Evolutionary conservation across 345 rosid species (phyloP).

Genomic region (Anacardium occidentale): DNA sequence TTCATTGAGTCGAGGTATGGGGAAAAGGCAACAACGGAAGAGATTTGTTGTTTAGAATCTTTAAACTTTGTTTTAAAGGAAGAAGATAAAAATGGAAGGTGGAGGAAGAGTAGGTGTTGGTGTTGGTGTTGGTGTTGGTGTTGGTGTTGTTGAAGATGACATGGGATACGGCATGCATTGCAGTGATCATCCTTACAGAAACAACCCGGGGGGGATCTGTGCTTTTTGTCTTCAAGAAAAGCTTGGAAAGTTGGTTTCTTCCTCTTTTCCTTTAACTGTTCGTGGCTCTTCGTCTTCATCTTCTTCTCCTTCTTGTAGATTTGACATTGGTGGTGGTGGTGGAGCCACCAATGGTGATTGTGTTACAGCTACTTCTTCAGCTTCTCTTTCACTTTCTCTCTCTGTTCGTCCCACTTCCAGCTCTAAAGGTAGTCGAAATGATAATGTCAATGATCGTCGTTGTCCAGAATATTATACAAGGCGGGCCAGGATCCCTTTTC

Average conservation of each 20-base stretch:
- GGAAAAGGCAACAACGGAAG: constrained; percentile 21
- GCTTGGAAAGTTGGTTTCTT: constrained; percentile 93
- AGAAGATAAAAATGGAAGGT: constrained; percentile 28
- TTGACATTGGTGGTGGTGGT: constrained; percentile 42
- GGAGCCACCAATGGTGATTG: constrained; percentile 5
- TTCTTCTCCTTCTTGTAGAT: constrained; percentile 85
- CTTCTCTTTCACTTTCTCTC: constrained; percentile 44
- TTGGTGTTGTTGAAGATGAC: constrained; percentile 44
- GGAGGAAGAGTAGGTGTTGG: constrained; percentile 19
- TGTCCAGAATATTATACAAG: constrained; percentile 34
- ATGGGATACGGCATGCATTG: constrained; percentile 87
- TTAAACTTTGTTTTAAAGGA: not conserved
- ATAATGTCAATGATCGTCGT: constrained; percentile 20
- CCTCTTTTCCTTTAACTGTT: constrained; percentile 69
- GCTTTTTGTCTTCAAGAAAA: constrained; percentile 97
- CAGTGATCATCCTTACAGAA: constrained; percentile 65
- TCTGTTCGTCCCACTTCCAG: constrained; percentile 34
- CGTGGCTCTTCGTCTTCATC: constrained; percentile 52
- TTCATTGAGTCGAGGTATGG: constrained; percentile 1
- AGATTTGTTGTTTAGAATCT: not conserved
- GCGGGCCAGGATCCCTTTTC: constrained; percentile 60
- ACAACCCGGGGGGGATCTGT: constrained; percentile 97
- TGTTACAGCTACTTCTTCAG: constrained; percentile 24
- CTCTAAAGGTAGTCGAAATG: constrained; percentile 19
- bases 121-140: constrained; percentile 12